Percentiles rank a stretch among this genome's conserved stretches.
Conservation (phyloP, 352 stramenopile species). For the Detonula confervacea region DNA sequence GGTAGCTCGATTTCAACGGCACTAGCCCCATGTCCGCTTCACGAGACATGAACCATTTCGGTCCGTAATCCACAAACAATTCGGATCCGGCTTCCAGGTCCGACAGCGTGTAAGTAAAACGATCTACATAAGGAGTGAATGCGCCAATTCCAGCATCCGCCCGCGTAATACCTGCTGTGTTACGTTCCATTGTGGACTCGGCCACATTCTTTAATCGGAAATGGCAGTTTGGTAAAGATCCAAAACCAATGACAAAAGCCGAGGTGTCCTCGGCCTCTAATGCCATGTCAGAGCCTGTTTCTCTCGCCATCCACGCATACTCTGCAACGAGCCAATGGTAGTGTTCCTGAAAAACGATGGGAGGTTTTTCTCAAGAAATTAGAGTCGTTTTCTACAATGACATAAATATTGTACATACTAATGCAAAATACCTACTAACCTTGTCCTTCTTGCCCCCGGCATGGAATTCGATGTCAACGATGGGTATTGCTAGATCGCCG, state of each 20-base stretch:
- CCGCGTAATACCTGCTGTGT: constrained; percentile 55
- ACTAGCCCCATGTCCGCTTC: constrained; percentile 40
- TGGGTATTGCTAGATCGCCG: constrained; percentile 26
- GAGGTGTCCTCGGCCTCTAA: constrained; percentile 9
- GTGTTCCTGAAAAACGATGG: too few species aligned
- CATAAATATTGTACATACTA: too few species aligned
- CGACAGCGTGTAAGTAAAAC: constrained; percentile 15
- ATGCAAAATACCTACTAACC: neutral
- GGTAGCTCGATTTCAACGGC: constrained; percentile 35
- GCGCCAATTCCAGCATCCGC: constrained; percentile 62
- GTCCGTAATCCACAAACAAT: constrained; percentile 67
- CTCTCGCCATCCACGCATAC: constrained; percentile 19
- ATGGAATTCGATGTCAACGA: constrained; percentile 32
- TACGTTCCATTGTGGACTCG: constrained; percentile 35
- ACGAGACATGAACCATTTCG: constrained; percentile 44
- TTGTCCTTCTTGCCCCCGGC: neutral
- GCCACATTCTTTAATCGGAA: constrained; percentile 32
- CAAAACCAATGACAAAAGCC: constrained; percentile 13
- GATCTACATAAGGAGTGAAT: constrained; percentile 47
- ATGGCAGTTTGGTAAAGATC: constrained; percentile 30
- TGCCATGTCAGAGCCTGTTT: constrained; percentile 12
- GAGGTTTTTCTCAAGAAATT: too few species aligned
- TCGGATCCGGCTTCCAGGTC: constrained; percentile 54
- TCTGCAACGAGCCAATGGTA: constrained; percentile 30
- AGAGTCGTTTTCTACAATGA: too few species aligned